Evolutionary conservation across 106 monocot genomes (phyloP).

Genomic region (Iris macrosiphon): DNA sequence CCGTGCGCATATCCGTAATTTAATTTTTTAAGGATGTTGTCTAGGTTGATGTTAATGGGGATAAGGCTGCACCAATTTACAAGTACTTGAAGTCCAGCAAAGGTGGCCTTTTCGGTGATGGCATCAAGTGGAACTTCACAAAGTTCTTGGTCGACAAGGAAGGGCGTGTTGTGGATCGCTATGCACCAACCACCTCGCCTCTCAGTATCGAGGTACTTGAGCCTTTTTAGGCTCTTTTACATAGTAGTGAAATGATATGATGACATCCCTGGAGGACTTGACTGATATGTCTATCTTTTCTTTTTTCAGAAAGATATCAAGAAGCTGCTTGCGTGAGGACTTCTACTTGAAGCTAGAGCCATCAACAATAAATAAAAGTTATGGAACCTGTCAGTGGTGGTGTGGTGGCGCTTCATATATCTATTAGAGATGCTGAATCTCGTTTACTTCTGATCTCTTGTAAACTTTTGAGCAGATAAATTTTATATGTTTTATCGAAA

Average conservation of each 20-base stretch:
- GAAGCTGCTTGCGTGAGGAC: slow-evolving; percentile 76
- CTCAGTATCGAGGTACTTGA: slow-evolving; percentile 64
- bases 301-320: slow-evolving; percentile 74
- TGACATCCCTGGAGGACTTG: background rate
- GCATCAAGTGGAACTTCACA: slow-evolving; percentile 97
- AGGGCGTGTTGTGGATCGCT: slow-evolving; percentile 78
- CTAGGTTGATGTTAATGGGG: slow-evolving; percentile 91
- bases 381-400: too few species aligned
- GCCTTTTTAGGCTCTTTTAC: background rate
- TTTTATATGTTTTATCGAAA: too few species aligned
- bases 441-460: too few species aligned
- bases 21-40: too few species aligned
- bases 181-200: slow-evolving; percentile 86
- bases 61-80: slow-evolving; percentile 69
- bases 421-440: too few species aligned
- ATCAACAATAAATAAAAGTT: too few species aligned
- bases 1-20: too few species aligned
- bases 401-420: too few species aligned
- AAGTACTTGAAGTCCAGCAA: slow-evolving; percentile 87
- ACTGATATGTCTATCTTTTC: background rate
- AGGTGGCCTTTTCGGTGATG: slow-evolving; percentile 63
- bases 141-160: slow-evolving; percentile 96
- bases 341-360: too few species aligned
- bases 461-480: too few species aligned
- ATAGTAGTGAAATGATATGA: background rate